A percentile compares a stretch with the other conserved stretches of the same genome.
These are phyloP conservation scores for Colletotrichum filicis DNA, from an alignment of 2,329 filamentous ascomycete species.

Conservation along the genomic window DNA sequence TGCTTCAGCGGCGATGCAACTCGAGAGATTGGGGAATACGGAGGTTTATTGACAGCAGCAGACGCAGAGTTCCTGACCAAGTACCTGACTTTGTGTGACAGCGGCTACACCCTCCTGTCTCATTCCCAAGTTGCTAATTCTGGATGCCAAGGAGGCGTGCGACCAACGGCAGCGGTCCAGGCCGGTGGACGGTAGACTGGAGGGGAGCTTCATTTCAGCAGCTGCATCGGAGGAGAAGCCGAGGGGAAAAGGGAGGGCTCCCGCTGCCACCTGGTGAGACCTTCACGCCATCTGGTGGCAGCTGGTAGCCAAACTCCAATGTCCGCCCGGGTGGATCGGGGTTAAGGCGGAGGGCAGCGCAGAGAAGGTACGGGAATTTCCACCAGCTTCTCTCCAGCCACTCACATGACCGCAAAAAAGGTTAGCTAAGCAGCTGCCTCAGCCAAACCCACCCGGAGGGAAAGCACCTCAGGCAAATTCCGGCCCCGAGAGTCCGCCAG, in stretches of 20 bases:
- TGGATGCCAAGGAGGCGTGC: neutral
- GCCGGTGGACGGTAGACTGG: too few species aligned
- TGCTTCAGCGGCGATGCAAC: neutral
- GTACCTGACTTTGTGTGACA: neutral
- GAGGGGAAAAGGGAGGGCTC: too few species aligned
- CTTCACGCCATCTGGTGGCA: neutral
- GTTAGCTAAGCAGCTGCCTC: slow-evolving; percentile 28
- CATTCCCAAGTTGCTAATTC: neutral
- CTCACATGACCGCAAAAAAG: slow-evolving; percentile 30
- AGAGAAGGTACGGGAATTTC: slow-evolving; percentile 30
- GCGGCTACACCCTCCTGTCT: neutral
- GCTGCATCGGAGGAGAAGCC: neutral
- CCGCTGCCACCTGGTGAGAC: neutral
- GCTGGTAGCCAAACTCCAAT: neutral
- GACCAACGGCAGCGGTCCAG: neutral
- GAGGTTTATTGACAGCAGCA: neutral
- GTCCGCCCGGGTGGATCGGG: slow-evolving; percentile 13
- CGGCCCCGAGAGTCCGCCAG: slow-evolving; percentile 1
- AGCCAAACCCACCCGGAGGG: neutral
- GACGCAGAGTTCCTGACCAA: neutral
- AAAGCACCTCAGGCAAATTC: neutral
- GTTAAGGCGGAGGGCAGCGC: slow-evolving; percentile 10
- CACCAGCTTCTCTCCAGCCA: slow-evolving; percentile 25
- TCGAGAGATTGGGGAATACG: neutral
- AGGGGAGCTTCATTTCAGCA: too few species aligned